A percentile compares a stretch with the other conserved stretches of the same genome.
Evolutionary conservation across 2,329 filamentous ascomycete genomes (phyloP).

Genomic region (Talaromyces sp.): DNA sequence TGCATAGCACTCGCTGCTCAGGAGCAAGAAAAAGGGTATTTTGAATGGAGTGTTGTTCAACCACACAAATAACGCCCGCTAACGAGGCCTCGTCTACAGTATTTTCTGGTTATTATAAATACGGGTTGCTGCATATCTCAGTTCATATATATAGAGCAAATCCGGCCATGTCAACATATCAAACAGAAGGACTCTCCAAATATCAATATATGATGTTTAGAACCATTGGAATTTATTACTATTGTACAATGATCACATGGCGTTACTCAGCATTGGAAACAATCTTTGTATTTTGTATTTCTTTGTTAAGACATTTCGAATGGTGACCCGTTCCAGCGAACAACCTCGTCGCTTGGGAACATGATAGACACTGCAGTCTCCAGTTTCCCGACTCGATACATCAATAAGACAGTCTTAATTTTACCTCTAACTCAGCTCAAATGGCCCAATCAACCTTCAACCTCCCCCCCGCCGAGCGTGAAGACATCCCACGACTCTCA

Average conservation of each 20-base stretch:
- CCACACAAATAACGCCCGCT: background rate
- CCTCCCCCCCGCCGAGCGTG: background rate
- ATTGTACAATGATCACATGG: too few species aligned
- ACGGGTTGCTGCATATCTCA: background rate
- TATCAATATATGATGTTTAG: background rate
- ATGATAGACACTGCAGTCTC: background rate
- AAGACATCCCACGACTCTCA: conserved; percentile 12
- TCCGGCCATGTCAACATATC: background rate
- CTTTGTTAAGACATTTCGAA: too few species aligned
- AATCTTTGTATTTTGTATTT: background rate
- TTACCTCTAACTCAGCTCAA: background rate
- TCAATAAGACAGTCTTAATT: background rate
- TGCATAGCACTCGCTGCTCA: background rate
- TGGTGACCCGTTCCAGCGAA: background rate
- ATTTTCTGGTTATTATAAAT: background rate
- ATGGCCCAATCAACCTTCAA: conserved; percentile 1
- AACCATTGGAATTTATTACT: too few species aligned
- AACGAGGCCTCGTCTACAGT: background rate
- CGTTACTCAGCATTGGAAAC: too few species aligned
- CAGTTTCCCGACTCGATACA: background rate
- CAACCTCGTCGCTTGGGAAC: background rate
- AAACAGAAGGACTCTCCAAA: background rate
- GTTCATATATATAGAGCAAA: background rate
- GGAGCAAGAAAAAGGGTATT: background rate
- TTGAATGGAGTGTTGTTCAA: background rate